A percentile compares a stretch with the other conserved stretches of the same genome.
These are phyloP conservation scores for Aphanomyces cochlioides DNA, from an alignment of 352 stramenopile genomes.

Conservation along the genomic window DNA sequence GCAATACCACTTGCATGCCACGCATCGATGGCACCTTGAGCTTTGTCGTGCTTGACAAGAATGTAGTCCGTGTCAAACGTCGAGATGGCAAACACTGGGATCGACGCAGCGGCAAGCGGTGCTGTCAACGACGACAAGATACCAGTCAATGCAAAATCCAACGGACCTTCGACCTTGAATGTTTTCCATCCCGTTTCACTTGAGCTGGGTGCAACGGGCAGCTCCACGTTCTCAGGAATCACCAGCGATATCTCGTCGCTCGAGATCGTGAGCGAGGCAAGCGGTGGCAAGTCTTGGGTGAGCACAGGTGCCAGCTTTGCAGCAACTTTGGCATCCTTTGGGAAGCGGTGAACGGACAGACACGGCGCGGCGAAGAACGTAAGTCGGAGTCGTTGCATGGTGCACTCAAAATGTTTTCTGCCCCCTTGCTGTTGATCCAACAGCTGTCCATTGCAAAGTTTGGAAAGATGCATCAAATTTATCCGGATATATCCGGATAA, in stretches of 20 bases:
- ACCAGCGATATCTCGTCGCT: slow-evolving; percentile 25
- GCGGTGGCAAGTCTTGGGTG: neutral
- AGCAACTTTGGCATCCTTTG: neutral
- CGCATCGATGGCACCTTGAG: slow-evolving; percentile 17
- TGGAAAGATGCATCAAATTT: no score
- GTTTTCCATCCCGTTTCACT: slow-evolving; percentile 16
- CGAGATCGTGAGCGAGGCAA: slow-evolving; percentile 16
- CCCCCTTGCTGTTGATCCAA: neutral
- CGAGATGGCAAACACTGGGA: slow-evolving; percentile 28
- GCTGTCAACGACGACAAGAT: slow-evolving; percentile 25
- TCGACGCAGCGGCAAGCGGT: slow-evolving; percentile 10
- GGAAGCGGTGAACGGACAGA: slow-evolving; percentile 11
- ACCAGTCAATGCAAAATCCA: slow-evolving; percentile 26
- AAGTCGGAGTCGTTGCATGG: neutral
- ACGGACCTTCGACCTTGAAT: slow-evolving; percentile 31
- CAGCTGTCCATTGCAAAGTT: neutral
- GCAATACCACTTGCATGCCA: slow-evolving; percentile 12
- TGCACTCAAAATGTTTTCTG: no score
- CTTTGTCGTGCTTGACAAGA: slow-evolving; percentile 29
- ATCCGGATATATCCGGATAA: no score
- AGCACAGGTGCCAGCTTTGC: neutral
- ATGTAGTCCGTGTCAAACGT: slow-evolving; percentile 31
- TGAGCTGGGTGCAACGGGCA: slow-evolving; percentile 5
- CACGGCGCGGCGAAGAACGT: neutral
- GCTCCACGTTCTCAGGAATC: neutral